Evolutionary conservation across 345 rosid species (phyloP), one percentile per base, ranked within the genome.

Genomic region (Hypericum perforatum): DNA sequence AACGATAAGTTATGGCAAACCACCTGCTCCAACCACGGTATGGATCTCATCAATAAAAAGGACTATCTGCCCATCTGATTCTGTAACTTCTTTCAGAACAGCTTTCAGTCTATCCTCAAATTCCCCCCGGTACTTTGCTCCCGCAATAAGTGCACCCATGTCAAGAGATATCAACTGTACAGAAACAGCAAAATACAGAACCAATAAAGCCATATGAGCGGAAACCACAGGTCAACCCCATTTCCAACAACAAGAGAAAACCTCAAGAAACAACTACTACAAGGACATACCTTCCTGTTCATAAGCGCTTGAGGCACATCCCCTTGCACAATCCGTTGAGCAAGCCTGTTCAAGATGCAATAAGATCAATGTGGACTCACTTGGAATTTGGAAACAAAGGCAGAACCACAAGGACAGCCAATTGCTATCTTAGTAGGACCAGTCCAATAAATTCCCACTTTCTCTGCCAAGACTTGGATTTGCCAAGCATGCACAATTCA

Each of bases 11-110:
- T 22, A 22, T 22, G 37, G 53, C 16, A 36, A 43, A 53, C 53
- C 81, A 89, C 99, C 99, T 68, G 99, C 99, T 32, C 99, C 99
- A 56, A 94, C 97, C 42, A 94, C 99, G 0, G 97, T 94, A 70
- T 94, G 99, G 58, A 94, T 94, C 82, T 94, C 99, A 72, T 94
- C 97, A 62, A 94, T 94, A 63, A 94, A 89, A 61, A 94, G 82
- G 63, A 94, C 63, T 58, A 37, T 89, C 72, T 86, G 99, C 45
- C 99, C 95, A 52, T 94, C 97, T 9, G 99, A 89, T 41, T 89
- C 96, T 9, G 92, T 94, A 57, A 94, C 97, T 69, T 94, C 99
- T 73, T 63, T 86, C 16, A 94, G 82, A 48, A 94, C 99, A 61
- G 99, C 97, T 71, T 94, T 94, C 53, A 94, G 71, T 70, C 99